These are phyloP conservation scores for Candida germanica DNA, from an alignment of 805 yeast genomes.

Conservation along the genomic window DNA sequence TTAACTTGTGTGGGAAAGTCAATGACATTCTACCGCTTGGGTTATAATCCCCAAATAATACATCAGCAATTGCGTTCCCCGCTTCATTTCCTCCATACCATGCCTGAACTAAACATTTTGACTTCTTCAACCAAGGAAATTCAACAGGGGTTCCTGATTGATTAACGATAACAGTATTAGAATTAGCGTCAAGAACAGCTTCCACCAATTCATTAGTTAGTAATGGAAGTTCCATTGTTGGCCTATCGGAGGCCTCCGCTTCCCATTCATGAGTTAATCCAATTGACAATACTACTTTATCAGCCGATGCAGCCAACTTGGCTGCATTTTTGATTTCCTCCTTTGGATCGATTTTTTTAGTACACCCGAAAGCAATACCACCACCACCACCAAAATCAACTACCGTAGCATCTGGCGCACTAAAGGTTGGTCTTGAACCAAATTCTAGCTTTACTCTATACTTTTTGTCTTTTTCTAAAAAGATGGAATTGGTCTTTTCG, in stretches of 20 bases:
- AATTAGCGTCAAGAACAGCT: constrained; percentile 25
- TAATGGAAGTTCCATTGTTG: constrained; percentile 25
- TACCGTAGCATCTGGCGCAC: constrained; percentile 12
- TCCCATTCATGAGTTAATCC: constrained; percentile 31
- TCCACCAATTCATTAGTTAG: constrained; percentile 19
- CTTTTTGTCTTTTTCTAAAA: constrained; percentile 39
- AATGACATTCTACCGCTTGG: constrained; percentile 25
- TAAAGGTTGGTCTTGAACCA: constrained; percentile 32
- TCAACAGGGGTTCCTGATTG: constrained; percentile 34
- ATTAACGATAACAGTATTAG: constrained; percentile 29
- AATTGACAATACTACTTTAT: constrained; percentile 26
- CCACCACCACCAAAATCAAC: constrained; percentile 23
- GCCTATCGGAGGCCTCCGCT: constrained; percentile 29
- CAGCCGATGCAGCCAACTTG: constrained; percentile 22
- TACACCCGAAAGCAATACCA: constrained; percentile 20
- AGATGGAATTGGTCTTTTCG: constrained; percentile 37
- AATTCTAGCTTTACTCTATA: constrained; percentile 48
- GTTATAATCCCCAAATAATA: constrained; percentile 29
- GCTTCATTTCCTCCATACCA: constrained; percentile 37
- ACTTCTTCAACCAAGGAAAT: constrained; percentile 27
- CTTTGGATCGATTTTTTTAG: constrained; percentile 20
- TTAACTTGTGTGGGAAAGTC: constrained; percentile 17
- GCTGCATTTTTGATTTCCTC: constrained; percentile 26
- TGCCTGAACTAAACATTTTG: constrained; percentile 26
- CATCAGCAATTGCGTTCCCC: constrained; percentile 32